These are phyloP conservation scores for Candida railenensis DNA, from an alignment of 805 yeast species.

Conservation along the genomic window DNA sequence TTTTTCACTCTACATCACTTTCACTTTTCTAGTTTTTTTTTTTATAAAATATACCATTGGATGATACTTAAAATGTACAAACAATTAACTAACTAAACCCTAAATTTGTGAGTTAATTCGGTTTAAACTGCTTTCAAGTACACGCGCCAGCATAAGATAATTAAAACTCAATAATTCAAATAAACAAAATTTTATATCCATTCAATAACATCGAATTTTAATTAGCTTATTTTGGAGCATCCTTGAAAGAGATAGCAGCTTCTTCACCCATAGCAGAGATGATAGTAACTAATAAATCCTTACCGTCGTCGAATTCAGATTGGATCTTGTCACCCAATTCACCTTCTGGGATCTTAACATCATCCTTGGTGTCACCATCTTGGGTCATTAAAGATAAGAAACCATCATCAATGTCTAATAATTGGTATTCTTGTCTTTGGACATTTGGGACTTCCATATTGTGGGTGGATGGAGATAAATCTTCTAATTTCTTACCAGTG, in stretches of 20 bases:
- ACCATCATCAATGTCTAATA: slow-evolving; percentile 97
- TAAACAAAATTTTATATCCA: slow-evolving; percentile 4
- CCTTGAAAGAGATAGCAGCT: slow-evolving; percentile 98
- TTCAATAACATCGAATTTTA: slow-evolving; percentile 3
- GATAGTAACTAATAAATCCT: slow-evolving; percentile 95
- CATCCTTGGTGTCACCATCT: slow-evolving; percentile 99
- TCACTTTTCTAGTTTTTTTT: background rate
- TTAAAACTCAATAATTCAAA: background rate
- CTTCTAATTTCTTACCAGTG: slow-evolving; percentile 99
- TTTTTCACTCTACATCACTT: background rate
- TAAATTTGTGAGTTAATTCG: background rate
- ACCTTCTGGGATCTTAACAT: slow-evolving; percentile 97
- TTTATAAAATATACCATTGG: background rate
- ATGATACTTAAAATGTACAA: slow-evolving; percentile 5
- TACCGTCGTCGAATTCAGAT: slow-evolving; percentile 95
- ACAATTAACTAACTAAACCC: slow-evolving; percentile 1
- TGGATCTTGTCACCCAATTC: slow-evolving; percentile 93
- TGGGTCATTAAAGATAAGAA: slow-evolving; percentile 93
- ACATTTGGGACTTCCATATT: slow-evolving; percentile 99
- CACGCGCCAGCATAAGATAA: slow-evolving; percentile 1
- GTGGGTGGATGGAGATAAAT: slow-evolving; percentile 99
- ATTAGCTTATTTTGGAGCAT: slow-evolving; percentile 73
- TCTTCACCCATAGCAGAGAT: slow-evolving; percentile 99
- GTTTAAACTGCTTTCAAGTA: background rate
- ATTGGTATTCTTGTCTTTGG: slow-evolving; percentile 92